Conservation (phyloP, 2,329 filamentous ascomycete genomes). For the Dactylonectria macrodidyma region DNA sequence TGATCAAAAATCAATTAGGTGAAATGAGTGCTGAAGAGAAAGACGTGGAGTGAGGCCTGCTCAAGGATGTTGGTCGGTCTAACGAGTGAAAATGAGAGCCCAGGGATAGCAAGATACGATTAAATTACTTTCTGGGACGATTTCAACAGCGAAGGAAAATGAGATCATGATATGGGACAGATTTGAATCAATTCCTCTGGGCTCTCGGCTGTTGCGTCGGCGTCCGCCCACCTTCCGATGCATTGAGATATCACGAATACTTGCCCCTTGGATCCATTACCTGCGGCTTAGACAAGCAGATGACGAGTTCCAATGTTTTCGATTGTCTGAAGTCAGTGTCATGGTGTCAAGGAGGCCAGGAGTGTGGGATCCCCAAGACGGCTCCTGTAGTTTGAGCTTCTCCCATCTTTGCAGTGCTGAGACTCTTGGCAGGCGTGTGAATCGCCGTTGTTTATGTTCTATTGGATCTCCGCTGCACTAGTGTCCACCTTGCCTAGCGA, state of each 20-base stretch:
- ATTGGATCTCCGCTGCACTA: background rate
- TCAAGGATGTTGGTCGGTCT: slow-evolving; percentile 6
- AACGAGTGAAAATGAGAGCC: slow-evolving; percentile 17
- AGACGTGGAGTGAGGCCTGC: slow-evolving; percentile 20
- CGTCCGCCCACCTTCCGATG: background rate
- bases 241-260: slow-evolving; percentile 6
- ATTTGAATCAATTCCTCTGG: background rate
- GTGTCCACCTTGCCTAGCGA: slow-evolving; percentile 5
- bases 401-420: background rate
- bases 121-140: background rate
- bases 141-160: background rate
- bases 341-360: slow-evolving; percentile 4
- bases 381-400: slow-evolving; percentile 21
- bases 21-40: background rate
- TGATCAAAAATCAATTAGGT: background rate
- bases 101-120: too few relatives aligned
- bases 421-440: slow-evolving; percentile 7
- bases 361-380: background rate
- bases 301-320: slow-evolving; percentile 20
- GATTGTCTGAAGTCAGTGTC: slow-evolving; percentile 29
- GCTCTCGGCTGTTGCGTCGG: background rate
- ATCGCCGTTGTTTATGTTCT: background rate
- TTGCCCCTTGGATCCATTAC: background rate
- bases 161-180: background rate
- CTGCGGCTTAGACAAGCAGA: slow-evolving; percentile 8